A percentile compares a stretch with the other conserved stretches of the same genome.
These are phyloP conservation scores for Trametes sp. DNA, from an alignment of 1,284 basidiomycete genomes.

Conservation along the genomic window DNA sequence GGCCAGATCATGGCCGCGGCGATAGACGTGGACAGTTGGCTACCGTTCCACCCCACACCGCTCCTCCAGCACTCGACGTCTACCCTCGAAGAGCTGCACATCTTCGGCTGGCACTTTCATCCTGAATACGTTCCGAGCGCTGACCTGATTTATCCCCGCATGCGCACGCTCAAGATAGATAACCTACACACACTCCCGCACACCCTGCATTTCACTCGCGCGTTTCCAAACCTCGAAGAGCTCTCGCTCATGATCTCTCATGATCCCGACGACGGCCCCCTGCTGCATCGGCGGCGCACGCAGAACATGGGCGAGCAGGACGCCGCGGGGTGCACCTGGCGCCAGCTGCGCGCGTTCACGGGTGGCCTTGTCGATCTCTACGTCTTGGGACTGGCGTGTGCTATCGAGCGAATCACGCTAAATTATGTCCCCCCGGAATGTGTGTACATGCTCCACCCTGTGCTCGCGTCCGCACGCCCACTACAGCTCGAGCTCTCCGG, in stretches of 20 bases:
- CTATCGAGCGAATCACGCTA: not conserved
- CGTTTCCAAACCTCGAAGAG: not conserved
- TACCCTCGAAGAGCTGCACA: not conserved
- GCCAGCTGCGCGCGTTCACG: not conserved
- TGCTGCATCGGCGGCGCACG: no score
- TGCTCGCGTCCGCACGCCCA: not conserved
- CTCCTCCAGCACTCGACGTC: not conserved
- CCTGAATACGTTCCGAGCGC: not conserved
- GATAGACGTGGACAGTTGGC: not conserved
- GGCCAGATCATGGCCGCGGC: no score
- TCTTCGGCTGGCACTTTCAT: not conserved
- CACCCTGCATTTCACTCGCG: not conserved
- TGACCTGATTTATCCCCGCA: not conserved
- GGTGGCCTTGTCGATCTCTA: not conserved
- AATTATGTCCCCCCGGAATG: no score
- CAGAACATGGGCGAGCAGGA: not conserved
- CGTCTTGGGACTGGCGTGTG: not conserved
- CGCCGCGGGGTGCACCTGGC: not conserved
- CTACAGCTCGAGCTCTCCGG: not conserved
- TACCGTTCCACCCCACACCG: not conserved
- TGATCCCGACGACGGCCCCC: no score
- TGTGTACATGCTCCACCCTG: not conserved
- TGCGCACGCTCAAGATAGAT: not conserved
- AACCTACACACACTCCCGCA: not conserved
- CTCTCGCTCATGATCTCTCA: not conserved